A percentile compares a stretch with the other conserved stretches of the same genome.
Conservation (phyloP, 2,329 filamentous ascomycete genomes). For the Fusarium odoratissimum region DNA sequence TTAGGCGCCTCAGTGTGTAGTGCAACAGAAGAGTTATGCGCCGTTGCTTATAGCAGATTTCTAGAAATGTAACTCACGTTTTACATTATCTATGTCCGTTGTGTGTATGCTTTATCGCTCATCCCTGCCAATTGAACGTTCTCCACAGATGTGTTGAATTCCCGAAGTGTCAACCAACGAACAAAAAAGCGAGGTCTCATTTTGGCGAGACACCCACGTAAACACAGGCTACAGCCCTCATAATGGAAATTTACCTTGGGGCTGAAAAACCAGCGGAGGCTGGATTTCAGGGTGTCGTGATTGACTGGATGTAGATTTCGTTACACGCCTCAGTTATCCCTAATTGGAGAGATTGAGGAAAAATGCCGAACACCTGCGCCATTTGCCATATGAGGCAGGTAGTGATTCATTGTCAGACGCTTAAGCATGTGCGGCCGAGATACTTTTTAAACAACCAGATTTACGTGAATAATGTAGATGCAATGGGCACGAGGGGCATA, state of each 20-base stretch:
- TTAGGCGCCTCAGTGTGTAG: conserved; percentile 28
- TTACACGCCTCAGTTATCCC: neutral
- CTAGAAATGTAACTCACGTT: conserved; percentile 32
- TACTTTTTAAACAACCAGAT: neutral
- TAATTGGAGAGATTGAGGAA: neutral
- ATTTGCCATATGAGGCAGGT: conserved; percentile 7
- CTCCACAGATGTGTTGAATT: neutral
- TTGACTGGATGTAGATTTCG: neutral
- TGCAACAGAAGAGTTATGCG: conserved; percentile 35
- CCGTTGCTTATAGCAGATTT: conserved; percentile 13
- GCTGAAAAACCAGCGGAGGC: neutral
- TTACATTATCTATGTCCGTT: conserved; percentile 3
- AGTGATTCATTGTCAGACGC: neutral
- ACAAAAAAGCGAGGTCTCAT: neutral
- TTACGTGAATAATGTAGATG: neutral
- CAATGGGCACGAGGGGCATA: neutral
- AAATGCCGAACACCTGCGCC: neutral
- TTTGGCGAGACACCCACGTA: neutral
- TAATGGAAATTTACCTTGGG: neutral
- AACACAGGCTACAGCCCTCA: neutral
- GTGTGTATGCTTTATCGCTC: conserved; percentile 15
- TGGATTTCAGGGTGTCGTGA: neutral
- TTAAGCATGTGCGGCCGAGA: conserved; percentile 9
- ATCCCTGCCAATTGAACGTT: neutral
- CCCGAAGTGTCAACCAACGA: neutral